Base-by-base conservation (phyloP, 768 basidiomycete genomes). In the Rhizopogon vinicolor region DNA sequence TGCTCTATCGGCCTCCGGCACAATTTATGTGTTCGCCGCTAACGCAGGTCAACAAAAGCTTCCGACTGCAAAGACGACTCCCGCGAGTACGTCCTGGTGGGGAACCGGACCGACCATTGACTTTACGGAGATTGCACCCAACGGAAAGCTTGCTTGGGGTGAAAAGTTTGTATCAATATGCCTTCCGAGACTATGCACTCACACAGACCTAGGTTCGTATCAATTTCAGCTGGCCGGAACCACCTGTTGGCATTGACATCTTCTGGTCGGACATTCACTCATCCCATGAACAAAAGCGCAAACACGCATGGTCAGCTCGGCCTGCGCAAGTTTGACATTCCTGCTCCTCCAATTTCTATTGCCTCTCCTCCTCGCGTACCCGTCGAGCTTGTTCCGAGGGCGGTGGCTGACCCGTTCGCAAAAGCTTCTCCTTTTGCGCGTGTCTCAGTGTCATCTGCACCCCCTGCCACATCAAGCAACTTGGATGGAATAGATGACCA, bases 251-350 rank as follows among this genome's bases (percentile, higher is more conserved):
- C 83, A 4, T 67, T 88, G 41, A 87, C 88, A 8, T 86, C 84
- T 9, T 56, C 71, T 39, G 93, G 93, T 2, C 86, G 91, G 45
- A 80, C 88, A 5, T 93, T 89, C 65, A 81, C 85, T 2, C 83
- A 91, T 63, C 91, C 94, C 0, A 75, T 91, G 42, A 82, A 81
- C 59, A 82, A 83, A 59, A 68, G 78, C 8, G 93, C 89, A 29
- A 98, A 98, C 70, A 72, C 79, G 1, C 82, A 85, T 65, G 89
- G 91, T 1, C 94, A 97, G 66, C 83, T 98, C 7, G 94, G 93
- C 7, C 78, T 89, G 60, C 82, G 85, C 29, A 82, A 82, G 58
- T 78, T 87, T 48, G 72, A 82, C 49, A 75, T 89, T 2, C 68
- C 69, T 35, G 62, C 73, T 37, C 64, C 64, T 51, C 58, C 56